These are phyloP conservation scores for Creolimax fragrantissima DNA, from an alignment of 78 protist species.

Conservation along the genomic window DNA sequence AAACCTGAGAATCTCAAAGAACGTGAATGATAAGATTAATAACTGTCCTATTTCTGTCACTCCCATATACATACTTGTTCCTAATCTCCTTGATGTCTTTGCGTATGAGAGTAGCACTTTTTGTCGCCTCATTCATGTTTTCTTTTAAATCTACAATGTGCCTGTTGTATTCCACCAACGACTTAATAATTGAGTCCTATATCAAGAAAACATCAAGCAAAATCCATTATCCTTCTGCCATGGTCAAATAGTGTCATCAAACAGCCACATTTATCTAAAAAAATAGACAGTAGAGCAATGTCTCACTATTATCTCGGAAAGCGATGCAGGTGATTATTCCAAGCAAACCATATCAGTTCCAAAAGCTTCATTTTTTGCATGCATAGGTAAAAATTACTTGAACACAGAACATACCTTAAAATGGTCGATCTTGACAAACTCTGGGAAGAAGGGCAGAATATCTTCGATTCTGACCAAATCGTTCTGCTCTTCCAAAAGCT, in stretches of 20 bases:
- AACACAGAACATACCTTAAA: conserved; percentile 54
- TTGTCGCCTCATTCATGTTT: conserved; percentile 79
- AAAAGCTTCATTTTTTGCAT: too few species aligned
- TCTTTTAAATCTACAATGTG: conserved; percentile 64
- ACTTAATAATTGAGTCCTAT: conserved; percentile 67
- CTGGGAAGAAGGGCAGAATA: conserved; percentile 88
- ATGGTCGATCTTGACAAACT: conserved; percentile 75
- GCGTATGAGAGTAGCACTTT: conserved; percentile 66
- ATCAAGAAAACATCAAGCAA: too few species aligned
- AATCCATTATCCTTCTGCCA: too few species aligned
- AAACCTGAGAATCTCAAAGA: not conserved
- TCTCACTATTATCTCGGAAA: too few species aligned
- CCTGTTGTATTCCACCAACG: conserved; percentile 70
- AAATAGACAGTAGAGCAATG: too few species aligned
- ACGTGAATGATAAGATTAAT: not conserved
- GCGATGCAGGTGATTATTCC: too few species aligned
- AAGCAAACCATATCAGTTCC: too few species aligned
- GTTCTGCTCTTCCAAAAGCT: conserved; percentile 50
- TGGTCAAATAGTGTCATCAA: too few species aligned
- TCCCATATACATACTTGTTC: conserved; percentile 16
- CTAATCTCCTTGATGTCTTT: conserved; percentile 72
- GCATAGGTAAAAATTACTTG: too few species aligned
- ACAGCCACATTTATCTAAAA: too few species aligned
- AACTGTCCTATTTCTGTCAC: not conserved
- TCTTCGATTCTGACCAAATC: conserved; percentile 79